phyloP scores from a whole-genome alignment of 495 filamentous ascomycete genomes.

The Penicillium parvum region DNA sequence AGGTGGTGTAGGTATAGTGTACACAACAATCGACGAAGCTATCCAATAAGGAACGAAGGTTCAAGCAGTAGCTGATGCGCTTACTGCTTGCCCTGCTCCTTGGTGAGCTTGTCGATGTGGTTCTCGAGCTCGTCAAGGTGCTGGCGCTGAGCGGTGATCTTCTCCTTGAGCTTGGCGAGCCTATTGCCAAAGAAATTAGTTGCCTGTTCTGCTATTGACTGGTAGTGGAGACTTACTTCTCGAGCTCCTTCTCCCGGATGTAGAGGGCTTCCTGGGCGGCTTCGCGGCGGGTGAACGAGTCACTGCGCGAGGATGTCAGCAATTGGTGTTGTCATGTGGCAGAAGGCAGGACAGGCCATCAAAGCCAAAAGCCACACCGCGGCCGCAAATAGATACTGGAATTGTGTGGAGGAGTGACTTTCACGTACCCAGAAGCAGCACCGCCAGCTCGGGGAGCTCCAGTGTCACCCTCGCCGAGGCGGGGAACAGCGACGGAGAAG shows the following conservation, averaged over 20 bases:
- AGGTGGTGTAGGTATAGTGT: slow-evolving; percentile 4
- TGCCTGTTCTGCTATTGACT: not conserved
- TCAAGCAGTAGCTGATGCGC: not conserved
- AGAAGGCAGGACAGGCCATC: slow-evolving; percentile 5
- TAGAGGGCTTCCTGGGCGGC: slow-evolving; percentile 77
- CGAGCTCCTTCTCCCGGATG: slow-evolving; percentile 77
- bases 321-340: slow-evolving; percentile 3
- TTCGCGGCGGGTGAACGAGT: slow-evolving; percentile 88
- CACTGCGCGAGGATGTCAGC: slow-evolving; percentile 44
- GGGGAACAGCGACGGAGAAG: slow-evolving; percentile 59
- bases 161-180: slow-evolving; percentile 63
- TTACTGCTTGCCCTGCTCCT: slow-evolving; percentile 14
- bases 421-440: slow-evolving; percentile 31
- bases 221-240: slow-evolving; percentile 55
- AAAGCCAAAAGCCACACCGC: not conserved
- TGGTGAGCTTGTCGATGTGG: slow-evolving; percentile 52
- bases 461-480: slow-evolving; percentile 65
- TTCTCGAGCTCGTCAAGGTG: slow-evolving; percentile 79
- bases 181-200: slow-evolving; percentile 26
- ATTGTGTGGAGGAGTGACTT: not conserved
- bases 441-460: slow-evolving; percentile 53
- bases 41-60: not conserved
- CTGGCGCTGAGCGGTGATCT: slow-evolving; percentile 71
- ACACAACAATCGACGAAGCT: not conserved
- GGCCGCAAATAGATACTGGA: slow-evolving; percentile 1